phyloP scores from a whole-genome alignment of 306 rosid species.

The Acacia melanoxylon region DNA sequence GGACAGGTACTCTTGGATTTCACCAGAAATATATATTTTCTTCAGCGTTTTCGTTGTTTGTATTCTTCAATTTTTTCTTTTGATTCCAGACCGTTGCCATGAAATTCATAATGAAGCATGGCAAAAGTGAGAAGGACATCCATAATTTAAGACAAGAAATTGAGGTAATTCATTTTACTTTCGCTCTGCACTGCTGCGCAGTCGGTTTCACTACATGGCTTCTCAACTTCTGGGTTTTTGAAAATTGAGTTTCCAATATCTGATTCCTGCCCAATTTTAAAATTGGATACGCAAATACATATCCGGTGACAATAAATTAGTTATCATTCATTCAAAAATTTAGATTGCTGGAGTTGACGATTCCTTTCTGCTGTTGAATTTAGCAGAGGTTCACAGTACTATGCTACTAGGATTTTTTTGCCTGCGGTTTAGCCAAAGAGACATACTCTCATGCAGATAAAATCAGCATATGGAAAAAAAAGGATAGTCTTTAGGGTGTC shows the following conservation, averaged over 20 bases:
- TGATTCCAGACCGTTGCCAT: slow-evolving; percentile 82
- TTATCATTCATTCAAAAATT: not conserved
- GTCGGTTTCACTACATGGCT: not conserved
- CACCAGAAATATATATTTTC: not conserved
- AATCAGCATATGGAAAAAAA: not conserved
- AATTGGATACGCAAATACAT: not conserved
- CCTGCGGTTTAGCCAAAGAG: not conserved
- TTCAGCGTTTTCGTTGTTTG: not conserved
- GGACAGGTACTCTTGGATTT: slow-evolving; percentile 64
- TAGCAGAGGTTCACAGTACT: not conserved
- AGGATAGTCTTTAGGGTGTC: not conserved
- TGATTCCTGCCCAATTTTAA: not conserved
- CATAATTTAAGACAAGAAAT: slow-evolving; percentile 92
- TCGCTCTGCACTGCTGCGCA: not conserved
- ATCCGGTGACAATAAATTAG: not conserved
- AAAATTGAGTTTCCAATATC: not conserved
- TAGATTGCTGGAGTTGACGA: not conserved
- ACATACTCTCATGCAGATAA: not conserved
- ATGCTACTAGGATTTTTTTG: slow-evolving; percentile 8
- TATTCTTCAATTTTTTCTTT: not conserved
- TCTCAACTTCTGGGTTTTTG: not conserved
- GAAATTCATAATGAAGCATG: slow-evolving; percentile 98
- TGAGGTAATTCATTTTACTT: slow-evolving; percentile 53
- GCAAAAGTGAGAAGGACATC: slow-evolving; percentile 90
- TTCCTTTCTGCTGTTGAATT: not conserved